A percentile compares a stretch with the other conserved stretches of the same genome.
Evolutionary conservation across 345 rosid species (phyloP).

Genomic region (Angophora floribunda): DNA sequence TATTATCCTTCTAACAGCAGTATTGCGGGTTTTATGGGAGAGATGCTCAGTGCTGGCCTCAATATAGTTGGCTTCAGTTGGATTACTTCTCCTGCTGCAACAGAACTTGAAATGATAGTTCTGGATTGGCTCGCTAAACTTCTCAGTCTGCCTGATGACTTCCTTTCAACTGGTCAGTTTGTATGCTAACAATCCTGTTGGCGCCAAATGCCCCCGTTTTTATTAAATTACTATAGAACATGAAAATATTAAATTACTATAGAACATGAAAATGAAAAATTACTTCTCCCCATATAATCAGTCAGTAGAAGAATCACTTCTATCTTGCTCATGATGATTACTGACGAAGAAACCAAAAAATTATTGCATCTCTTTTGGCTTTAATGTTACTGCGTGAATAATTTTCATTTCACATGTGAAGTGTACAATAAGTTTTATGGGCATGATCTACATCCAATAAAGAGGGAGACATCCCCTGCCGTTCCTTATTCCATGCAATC

Average conservation of each 20-base stretch:
- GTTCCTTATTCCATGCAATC: not conserved
- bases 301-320: not conserved
- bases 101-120: constrained; percentile 87
- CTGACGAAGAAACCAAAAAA: not conserved
- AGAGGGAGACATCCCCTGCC: not conserved
- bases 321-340: not conserved
- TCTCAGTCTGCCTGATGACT: constrained; percentile 66
- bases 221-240: not conserved
- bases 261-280: not conserved
- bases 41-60: constrained; percentile 91
- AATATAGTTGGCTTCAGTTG: constrained; percentile 85
- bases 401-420: not conserved
- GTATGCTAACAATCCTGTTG: not conserved
- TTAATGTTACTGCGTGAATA: not conserved
- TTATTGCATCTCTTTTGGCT: not conserved
- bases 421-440: not conserved
- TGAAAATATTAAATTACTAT: not conserved
- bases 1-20: constrained; percentile 88
- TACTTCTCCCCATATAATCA: not conserved
- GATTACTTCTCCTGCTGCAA: constrained; percentile 92
- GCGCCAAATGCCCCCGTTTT: not conserved
- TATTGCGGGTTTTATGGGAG: constrained; percentile 86
- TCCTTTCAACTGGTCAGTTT: constrained; percentile 55
- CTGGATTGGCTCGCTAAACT: constrained; percentile 84
- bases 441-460: not conserved